Percentiles rank a stretch among this genome's conserved stretches.
Evolutionary conservation across 805 yeast species (phyloP).

Genomic region (Metahyphopichia silvanorum): DNA sequence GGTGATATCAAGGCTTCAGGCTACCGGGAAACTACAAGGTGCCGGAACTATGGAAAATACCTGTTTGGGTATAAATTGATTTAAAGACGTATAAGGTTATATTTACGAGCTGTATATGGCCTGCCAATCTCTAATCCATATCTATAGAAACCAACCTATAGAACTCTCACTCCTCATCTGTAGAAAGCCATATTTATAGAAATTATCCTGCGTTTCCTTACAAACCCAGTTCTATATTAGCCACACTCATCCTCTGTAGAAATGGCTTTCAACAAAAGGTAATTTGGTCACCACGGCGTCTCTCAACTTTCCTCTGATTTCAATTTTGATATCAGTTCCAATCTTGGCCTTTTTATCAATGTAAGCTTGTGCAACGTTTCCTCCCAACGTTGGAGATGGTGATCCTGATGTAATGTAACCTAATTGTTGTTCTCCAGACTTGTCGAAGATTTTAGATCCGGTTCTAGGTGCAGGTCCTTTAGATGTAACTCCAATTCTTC

Average conservation of each 20-base stretch:
- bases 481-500: slow-evolving; percentile 72
- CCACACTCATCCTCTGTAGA: slow-evolving; percentile 47
- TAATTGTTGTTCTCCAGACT: slow-evolving; percentile 50
- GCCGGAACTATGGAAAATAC: no score
- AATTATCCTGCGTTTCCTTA: no score
- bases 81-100: no score
- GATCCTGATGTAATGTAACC: slow-evolving; percentile 62
- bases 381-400: slow-evolving; percentile 58
- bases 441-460: slow-evolving; percentile 58
- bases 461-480: slow-evolving; percentile 94
- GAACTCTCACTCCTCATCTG: no score
- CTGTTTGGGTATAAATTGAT: no score
- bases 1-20: no score
- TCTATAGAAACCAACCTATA: no score
- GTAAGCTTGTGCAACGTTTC: slow-evolving; percentile 90
- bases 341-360: slow-evolving; percentile 68
- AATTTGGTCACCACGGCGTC: slow-evolving; percentile 73
- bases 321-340: slow-evolving; percentile 69
- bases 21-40: no score
- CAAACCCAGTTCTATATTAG: neutral
- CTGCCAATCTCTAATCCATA: no score
- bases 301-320: slow-evolving; percentile 80
- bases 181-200: no score
- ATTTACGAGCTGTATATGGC: no score
- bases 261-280: slow-evolving; percentile 79